phyloP scores from a whole-genome alignment of 129 eudicot species.

The Kitagawia praeruptora region DNA sequence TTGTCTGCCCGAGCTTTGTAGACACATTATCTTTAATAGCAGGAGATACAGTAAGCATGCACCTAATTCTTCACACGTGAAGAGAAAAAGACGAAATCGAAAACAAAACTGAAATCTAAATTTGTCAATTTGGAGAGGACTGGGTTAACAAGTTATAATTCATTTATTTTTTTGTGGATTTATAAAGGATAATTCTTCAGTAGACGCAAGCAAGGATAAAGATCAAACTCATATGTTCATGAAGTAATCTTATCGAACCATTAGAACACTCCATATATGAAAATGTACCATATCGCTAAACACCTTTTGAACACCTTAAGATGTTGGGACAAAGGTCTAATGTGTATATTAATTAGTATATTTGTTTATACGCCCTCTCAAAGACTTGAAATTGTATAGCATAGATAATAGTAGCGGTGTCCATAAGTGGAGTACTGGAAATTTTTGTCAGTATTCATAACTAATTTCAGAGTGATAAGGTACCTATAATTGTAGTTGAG shows the following conservation, averaged over 20 bases:
- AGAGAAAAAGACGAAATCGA: neutral
- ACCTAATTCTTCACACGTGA: neutral
- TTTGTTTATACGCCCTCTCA: neutral
- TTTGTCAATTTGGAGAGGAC: neutral
- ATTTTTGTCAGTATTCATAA: neutral
- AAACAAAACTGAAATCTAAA: neutral
- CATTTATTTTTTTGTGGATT: neutral
- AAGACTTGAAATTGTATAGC: neutral
- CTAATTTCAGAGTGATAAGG: neutral
- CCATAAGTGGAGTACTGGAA: neutral
- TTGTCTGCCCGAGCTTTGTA: neutral
- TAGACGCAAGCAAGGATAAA: neutral
- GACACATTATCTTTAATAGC: neutral
- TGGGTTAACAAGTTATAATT: neutral
- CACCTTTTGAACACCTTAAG: neutral
- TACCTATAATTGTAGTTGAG: neutral
- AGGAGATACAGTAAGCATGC: neutral
- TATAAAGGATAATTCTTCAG: neutral
- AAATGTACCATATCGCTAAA: neutral
- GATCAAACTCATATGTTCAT: neutral
- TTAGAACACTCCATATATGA: neutral
- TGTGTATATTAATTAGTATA: neutral
- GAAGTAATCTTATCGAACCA: neutral
- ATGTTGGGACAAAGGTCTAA: neutral
- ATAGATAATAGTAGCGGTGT: neutral